Evolutionary conservation across 1,284 basidiomycete genomes (phyloP).

Genomic region (Naganishia albida): DNA sequence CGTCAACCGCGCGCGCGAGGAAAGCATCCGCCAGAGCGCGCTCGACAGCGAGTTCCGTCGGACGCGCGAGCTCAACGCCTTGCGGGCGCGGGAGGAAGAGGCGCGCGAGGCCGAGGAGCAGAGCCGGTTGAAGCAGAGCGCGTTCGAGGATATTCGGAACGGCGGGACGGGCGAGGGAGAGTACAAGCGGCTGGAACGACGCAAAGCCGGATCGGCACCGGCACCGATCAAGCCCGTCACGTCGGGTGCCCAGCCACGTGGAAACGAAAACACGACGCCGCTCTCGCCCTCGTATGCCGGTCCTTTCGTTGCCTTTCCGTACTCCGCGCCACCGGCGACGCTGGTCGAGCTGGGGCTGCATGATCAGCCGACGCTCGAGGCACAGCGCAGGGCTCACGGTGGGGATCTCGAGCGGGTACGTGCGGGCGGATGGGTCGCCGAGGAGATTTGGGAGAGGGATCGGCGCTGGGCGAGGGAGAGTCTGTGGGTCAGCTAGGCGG

Average conservation of each 20-base stretch:
- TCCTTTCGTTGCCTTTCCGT: constrained; percentile 51
- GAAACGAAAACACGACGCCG: constrained; percentile 35
- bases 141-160: constrained; percentile 63
- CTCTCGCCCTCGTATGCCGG: constrained; percentile 48
- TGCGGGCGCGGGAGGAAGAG: constrained; percentile 67
- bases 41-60: constrained; percentile 64
- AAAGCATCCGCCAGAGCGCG: constrained; percentile 60
- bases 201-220: constrained; percentile 40
- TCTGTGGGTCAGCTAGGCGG: constrained; percentile 49
- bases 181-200: not conserved
- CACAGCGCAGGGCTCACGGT: constrained; percentile 17
- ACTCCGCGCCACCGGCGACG: constrained; percentile 48
- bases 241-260: constrained; percentile 28
- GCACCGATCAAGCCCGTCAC: constrained; percentile 21
- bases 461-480: constrained; percentile 73
- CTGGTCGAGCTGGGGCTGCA: constrained; percentile 59
- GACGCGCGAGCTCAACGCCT: constrained; percentile 68
- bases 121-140: constrained; percentile 64
- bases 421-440: constrained; percentile 77
- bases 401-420: constrained; percentile 61
- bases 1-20: constrained; percentile 69
- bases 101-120: constrained; percentile 67
- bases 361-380: constrained; percentile 69
- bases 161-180: constrained; percentile 69
- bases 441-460: constrained; percentile 84